These are phyloP conservation scores for Epichloe gansuensis DNA, from an alignment of 2,329 filamentous ascomycete species.

Conservation along the genomic window DNA sequence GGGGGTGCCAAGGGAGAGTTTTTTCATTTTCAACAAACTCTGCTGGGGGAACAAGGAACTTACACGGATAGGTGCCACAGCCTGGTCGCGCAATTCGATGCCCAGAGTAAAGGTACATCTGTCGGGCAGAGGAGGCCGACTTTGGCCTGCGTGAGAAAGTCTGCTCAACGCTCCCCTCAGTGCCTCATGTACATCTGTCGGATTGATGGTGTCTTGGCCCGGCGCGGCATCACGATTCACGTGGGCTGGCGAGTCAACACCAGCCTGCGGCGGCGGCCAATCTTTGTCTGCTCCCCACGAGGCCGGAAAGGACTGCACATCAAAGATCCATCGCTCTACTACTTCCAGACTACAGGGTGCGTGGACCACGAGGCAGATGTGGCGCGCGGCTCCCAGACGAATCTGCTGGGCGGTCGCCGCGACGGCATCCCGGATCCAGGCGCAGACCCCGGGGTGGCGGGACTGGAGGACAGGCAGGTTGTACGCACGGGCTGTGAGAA, in stretches of 20 bases:
- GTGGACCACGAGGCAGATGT: conserved; percentile 37
- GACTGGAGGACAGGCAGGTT: conserved; percentile 76
- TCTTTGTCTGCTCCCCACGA: background rate
- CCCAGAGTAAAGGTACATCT: conserved; percentile 66
- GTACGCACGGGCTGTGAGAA: conserved; percentile 68
- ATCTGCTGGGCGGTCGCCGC: conserved; percentile 59
- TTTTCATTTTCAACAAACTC: conserved; percentile 5
- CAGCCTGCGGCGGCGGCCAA: background rate
- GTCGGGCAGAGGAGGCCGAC: conserved; percentile 43
- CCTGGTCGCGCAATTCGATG: conserved; percentile 54
- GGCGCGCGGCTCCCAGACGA: conserved; percentile 36
- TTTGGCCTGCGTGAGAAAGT: conserved; percentile 46
- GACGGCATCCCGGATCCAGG: conserved; percentile 74
- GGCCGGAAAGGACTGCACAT: conserved; percentile 37
- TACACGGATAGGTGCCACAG: conserved; percentile 44
- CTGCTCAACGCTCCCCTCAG: conserved; percentile 54
- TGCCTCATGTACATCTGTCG: conserved; percentile 56
- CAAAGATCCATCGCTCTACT: conserved; percentile 51
- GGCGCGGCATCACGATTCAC: conserved; percentile 17
- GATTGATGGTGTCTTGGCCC: conserved; percentile 27
- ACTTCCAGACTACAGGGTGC: conserved; percentile 25
- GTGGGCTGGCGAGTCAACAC: background rate
- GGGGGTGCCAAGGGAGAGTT: conserved; percentile 33
- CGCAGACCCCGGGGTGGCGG: conserved; percentile 72
- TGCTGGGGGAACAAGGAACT: conserved; percentile 10